These are phyloP conservation scores for Oryza glumipatula DNA, from an alignment of 176 grass and related monocot species.

Conservation along the genomic window DNA sequence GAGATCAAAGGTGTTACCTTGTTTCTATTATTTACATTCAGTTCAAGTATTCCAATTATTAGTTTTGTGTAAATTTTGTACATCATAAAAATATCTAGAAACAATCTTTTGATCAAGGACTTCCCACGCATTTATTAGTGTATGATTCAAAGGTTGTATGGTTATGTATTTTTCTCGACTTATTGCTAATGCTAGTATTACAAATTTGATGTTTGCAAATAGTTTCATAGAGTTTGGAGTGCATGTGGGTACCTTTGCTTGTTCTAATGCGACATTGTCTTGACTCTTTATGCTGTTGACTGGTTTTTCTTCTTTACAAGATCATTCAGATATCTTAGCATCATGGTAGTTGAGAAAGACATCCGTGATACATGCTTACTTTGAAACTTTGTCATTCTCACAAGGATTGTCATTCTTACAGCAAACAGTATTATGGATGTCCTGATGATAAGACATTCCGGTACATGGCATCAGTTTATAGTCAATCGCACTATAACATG, in stretches of 20 bases:
- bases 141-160: not conserved
- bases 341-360: not conserved
- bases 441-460: conserved; percentile 88
- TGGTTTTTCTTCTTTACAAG: conserved; percentile 27
- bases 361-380: conserved; percentile 14
- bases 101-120: conserved; percentile 23
- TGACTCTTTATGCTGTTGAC: not conserved
- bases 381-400: conserved; percentile 37
- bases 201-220: conserved; percentile 15
- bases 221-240: conserved; percentile 21
- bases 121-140: not conserved
- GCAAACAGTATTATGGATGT: conserved; percentile 82
- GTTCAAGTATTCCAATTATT: conserved; percentile 17
- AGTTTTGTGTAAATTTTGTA: conserved; percentile 21
- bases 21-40: conserved; percentile 27
- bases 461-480: conserved; percentile 89
- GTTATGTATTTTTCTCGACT: not conserved
- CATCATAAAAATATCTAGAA: conserved; percentile 7
- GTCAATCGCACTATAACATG: conserved; percentile 90
- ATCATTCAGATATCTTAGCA: not conserved
- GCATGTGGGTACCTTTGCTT: not conserved
- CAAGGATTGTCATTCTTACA: conserved; percentile 54
- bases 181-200: conserved; percentile 21
- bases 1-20: conserved; percentile 62
- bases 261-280: not conserved